Conservation (phyloP, 768 basidiomycete genomes). For the Boletus rubescentipes region DNA sequence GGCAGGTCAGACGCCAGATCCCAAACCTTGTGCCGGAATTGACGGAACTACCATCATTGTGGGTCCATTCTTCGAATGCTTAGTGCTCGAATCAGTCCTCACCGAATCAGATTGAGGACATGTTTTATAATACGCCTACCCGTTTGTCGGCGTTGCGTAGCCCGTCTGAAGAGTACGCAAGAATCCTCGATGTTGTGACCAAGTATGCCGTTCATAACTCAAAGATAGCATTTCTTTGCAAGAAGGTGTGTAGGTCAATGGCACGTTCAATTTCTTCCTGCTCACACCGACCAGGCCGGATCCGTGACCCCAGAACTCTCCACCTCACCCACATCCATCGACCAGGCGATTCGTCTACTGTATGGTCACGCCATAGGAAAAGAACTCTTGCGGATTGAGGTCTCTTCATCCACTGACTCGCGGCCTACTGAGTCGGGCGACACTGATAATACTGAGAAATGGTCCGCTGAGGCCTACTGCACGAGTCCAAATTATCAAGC, state of each 20-base stretch:
- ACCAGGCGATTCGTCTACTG: conserved; percentile 72
- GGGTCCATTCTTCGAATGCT: conserved; percentile 21
- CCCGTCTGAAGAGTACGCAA: conserved; percentile 86
- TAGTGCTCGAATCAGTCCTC: neutral
- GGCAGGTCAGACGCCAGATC: conserved; percentile 68
- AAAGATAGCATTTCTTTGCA: conserved; percentile 83
- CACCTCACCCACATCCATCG: conserved; percentile 65
- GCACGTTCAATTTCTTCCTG: neutral
- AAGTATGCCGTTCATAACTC: conserved; percentile 96
- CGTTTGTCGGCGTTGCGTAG: conserved; percentile 83
- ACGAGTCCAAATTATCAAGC: conserved; percentile 88
- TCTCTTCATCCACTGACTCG: conserved; percentile 35
- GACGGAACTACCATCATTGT: conserved; percentile 91
- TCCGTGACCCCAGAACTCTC: conserved; percentile 76
- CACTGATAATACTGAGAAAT: conserved; percentile 44
- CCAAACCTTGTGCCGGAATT: conserved; percentile 90
- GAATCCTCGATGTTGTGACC: conserved; percentile 88
- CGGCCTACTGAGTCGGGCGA: conserved; percentile 16
- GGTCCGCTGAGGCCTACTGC: conserved; percentile 74
- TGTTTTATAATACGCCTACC: conserved; percentile 92
- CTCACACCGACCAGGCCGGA: conserved; percentile 52
- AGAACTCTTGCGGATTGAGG: conserved; percentile 57
- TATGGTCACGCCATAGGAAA: conserved; percentile 82
- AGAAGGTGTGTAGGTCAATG: conserved; percentile 59
- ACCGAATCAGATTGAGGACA: conserved; percentile 76